Conservation (phyloP, 2,329 filamentous ascomycete species). For the Penicillium sp. region DNA sequence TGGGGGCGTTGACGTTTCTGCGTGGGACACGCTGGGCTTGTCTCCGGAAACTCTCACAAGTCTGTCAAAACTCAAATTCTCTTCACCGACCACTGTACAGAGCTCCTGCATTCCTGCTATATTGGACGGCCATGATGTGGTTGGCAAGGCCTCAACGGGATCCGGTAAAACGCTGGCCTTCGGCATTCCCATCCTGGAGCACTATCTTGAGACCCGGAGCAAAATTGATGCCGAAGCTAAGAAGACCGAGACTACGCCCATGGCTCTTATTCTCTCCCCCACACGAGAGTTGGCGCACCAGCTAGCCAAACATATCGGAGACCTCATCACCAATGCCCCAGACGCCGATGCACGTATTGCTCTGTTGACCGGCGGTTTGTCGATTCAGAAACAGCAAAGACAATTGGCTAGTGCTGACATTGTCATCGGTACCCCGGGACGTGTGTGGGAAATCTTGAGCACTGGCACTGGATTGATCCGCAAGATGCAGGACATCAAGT, state of each 20-base stretch:
- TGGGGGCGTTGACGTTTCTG: conserved; percentile 63
- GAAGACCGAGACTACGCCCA: conserved; percentile 46
- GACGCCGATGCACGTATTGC: conserved; percentile 61
- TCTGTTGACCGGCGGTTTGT: conserved; percentile 84
- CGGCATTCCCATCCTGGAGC: conserved; percentile 85
- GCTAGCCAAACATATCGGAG: conserved; percentile 72
- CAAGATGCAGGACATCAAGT: conserved; percentile 67
- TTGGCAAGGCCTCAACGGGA: conserved; percentile 92
- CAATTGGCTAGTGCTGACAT: conserved; percentile 80
- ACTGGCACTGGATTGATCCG: conserved; percentile 62
- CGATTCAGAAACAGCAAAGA: conserved; percentile 89
- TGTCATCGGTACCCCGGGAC: conserved; percentile 85
- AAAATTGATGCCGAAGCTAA: conserved; percentile 35
- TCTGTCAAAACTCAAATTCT: conserved; percentile 72
- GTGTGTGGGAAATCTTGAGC: conserved; percentile 89
- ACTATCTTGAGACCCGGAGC: conserved; percentile 56
- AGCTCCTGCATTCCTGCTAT: conserved; percentile 72
- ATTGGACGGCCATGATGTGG: conserved; percentile 75
- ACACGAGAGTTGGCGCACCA: conserved; percentile 93
- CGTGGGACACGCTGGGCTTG: conserved; percentile 69
- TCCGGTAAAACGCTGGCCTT: conserved; percentile 96
- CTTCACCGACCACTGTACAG: conserved; percentile 78
- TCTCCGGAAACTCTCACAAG: conserved; percentile 66
- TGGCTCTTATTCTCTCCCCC: conserved; percentile 79
- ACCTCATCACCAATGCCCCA: conserved; percentile 62